Evolutionary conservation across 2,329 filamentous ascomycete genomes (phyloP).

Genomic region (Trichophyton schoenleinii): DNA sequence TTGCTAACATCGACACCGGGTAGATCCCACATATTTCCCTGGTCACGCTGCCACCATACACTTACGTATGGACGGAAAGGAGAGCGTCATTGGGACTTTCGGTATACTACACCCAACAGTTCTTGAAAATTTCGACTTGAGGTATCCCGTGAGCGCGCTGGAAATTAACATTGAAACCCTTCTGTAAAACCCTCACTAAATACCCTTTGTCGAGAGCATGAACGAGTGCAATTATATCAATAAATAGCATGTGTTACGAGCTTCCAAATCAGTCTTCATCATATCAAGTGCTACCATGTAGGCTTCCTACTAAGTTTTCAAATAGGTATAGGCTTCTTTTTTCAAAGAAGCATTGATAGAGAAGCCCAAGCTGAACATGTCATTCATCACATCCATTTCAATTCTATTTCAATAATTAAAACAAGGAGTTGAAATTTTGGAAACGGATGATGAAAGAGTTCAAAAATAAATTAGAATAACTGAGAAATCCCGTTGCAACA

Average conservation of each 20-base stretch:
- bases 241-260: neutral
- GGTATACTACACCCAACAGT: constrained; percentile 90
- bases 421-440: neutral
- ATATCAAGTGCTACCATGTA: too few relatives aligned
- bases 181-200: constrained; percentile 41
- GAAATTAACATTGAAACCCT: constrained; percentile 94
- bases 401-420: constrained; percentile 3
- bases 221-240: neutral
- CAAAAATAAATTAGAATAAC: constrained; percentile 1
- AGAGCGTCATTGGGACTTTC: constrained; percentile 70
- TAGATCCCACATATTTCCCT: constrained; percentile 76
- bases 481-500: constrained; percentile 2
- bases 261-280: too few relatives aligned
- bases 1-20: neutral
- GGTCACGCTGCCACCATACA: constrained; percentile 81
- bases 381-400: constrained; percentile 1
- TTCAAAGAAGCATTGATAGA: neutral
- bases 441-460: neutral
- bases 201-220: neutral
- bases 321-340: neutral
- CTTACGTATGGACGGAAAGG: constrained; percentile 60
- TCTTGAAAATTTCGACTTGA: constrained; percentile 83
- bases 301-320: neutral
- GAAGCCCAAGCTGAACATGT: neutral
- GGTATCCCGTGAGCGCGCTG: constrained; percentile 82